Percentiles rank a stretch among this genome's conserved stretches.
Conservation (phyloP, 192 early-diverging fungal species). For the Thamnidium elegans region DNA sequence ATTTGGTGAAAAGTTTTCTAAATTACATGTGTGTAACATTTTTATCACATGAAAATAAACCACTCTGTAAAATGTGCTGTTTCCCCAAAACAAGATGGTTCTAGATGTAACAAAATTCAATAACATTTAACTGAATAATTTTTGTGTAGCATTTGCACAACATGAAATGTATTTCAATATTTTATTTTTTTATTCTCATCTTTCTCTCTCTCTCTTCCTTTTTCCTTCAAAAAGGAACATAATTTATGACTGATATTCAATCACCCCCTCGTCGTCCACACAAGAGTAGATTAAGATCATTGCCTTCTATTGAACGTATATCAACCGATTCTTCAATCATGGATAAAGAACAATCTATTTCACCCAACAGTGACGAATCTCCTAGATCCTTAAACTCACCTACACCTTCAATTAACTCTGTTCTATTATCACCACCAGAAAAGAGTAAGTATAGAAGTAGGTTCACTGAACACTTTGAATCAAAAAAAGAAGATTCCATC, state of each 20-base stretch:
- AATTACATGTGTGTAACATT: no score
- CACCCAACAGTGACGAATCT: neutral
- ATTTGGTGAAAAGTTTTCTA: no score
- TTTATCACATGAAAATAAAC: no score
- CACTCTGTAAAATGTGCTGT: no score
- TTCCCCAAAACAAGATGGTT: no score
- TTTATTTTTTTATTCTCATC: neutral
- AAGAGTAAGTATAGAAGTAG: conserved; percentile 7
- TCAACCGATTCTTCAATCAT: neutral
- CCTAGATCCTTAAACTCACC: neutral
- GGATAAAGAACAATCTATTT: neutral
- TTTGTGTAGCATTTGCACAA: no score
- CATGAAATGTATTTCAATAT: no score
- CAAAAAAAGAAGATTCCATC: neutral
- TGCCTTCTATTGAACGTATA: neutral
- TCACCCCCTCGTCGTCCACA: conserved; percentile 15
- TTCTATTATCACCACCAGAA: conserved; percentile 3
- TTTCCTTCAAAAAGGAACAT: neutral
- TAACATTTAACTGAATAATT: no score
- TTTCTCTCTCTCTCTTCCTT: conserved; percentile 3
- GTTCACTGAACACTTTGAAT: conserved; percentile 11
- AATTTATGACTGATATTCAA: neutral
- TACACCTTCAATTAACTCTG: neutral
- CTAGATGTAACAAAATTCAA: no score
- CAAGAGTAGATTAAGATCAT: conserved; percentile 13